A percentile compares a stretch with the other conserved stretches of the same genome.
Conservation (phyloP, 2,329 filamentous ascomycete genomes). For the Fusarium metavorans region DNA sequence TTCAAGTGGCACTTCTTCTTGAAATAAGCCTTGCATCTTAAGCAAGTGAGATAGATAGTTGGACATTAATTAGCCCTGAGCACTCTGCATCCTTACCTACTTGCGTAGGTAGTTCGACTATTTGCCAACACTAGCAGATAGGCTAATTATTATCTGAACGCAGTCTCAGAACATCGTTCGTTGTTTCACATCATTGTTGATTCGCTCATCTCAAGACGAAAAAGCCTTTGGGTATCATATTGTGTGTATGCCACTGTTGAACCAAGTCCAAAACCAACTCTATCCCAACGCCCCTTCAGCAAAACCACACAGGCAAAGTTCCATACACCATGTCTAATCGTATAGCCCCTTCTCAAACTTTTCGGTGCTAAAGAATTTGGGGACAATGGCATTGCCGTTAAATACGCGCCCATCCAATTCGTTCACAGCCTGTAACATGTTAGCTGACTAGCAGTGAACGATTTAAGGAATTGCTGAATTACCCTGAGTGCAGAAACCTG, state of each 20-base stretch:
- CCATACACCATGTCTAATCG: constrained; percentile 1
- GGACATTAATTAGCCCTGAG: not conserved
- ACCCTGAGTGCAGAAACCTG: constrained; percentile 86
- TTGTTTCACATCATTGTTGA: not conserved
- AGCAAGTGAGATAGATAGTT: no score
- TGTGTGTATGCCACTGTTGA: not conserved
- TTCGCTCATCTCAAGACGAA: not conserved
- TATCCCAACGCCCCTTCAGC: not conserved
- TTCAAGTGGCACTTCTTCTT: not conserved
- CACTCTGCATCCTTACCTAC: not conserved
- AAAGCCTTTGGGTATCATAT: constrained; percentile 17
- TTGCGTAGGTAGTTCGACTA: not conserved
- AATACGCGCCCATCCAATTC: constrained; percentile 89
- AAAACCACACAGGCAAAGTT: not conserved
- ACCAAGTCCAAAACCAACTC: not conserved
- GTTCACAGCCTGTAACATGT: constrained; percentile 78
- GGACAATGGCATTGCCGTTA: constrained; percentile 86
- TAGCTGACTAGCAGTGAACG: not conserved
- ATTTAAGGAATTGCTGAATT: constrained; percentile 47
- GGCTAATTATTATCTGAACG: not conserved
- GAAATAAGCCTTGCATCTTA: not conserved
- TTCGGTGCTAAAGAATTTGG: constrained; percentile 84
- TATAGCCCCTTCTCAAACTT: constrained; percentile 81
- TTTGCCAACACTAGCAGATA: not conserved
- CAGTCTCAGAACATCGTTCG: not conserved